phyloP scores from a whole-genome alignment of 2,329 filamentous ascomycete species.

The Fusarium buharicum region DNA sequence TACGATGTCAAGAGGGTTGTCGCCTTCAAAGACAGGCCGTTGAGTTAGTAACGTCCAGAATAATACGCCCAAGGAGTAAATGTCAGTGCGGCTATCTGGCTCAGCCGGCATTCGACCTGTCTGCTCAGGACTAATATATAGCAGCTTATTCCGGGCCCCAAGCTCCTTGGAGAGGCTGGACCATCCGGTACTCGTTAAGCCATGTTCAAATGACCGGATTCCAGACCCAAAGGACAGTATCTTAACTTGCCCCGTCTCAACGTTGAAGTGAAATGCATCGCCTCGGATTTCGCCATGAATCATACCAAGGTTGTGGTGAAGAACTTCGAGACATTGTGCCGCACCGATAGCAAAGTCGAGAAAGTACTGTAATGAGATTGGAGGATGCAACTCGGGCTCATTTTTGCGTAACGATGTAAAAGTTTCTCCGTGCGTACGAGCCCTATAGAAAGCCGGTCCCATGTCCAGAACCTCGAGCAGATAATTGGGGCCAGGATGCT shows the following conservation, averaged over 20 bases:
- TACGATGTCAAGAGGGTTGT: constrained; percentile 87
- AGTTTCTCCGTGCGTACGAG: constrained; percentile 62
- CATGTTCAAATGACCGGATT: constrained; percentile 88
- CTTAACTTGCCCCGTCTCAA: constrained; percentile 76
- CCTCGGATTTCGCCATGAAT: constrained; percentile 91
- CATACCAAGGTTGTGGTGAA: constrained; percentile 88
- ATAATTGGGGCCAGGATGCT: constrained; percentile 79
- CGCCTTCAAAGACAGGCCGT: constrained; percentile 80
- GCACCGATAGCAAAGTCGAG: constrained; percentile 93
- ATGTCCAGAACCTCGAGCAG: constrained; percentile 77
- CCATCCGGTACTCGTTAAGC: constrained; percentile 87
- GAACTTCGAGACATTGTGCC: constrained; percentile 83
- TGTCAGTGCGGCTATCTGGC: constrained; percentile 90
- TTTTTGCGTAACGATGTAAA: constrained; percentile 58
- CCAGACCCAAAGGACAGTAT: constrained; percentile 89
- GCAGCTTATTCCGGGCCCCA: constrained; percentile 87
- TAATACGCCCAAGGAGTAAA: constrained; percentile 89
- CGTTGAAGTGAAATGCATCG: constrained; percentile 89
- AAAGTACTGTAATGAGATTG: constrained; percentile 79
- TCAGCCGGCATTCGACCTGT: constrained; percentile 93
- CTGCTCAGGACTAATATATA: constrained; percentile 94
- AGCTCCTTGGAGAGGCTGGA: constrained; percentile 82
- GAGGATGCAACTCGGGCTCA: constrained; percentile 62
- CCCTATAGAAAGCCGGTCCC: constrained; percentile 77
- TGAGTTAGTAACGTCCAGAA: constrained; percentile 90